phyloP scores from a whole-genome alignment of 2,329 filamentous ascomycete genomes.

The Fusarium sp. region DNA sequence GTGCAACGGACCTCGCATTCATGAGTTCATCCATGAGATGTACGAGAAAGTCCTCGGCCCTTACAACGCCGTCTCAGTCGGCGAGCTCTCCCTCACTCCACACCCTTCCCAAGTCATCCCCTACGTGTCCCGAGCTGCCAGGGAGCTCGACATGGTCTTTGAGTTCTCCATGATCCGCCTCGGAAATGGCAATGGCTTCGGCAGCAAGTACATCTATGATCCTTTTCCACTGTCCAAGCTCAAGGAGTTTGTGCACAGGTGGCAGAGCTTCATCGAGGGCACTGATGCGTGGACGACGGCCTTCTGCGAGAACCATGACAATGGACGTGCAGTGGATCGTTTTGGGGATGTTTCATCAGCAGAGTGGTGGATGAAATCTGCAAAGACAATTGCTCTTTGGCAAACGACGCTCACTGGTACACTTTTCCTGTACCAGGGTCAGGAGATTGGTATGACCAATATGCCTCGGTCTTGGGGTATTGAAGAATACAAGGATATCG shows the following conservation, averaged over 20 bases:
- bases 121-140: constrained; percentile 64
- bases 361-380: constrained; percentile 56
- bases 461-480: constrained; percentile 63
- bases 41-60: constrained; percentile 61
- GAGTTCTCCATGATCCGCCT: constrained; percentile 69
- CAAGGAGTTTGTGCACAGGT: constrained; percentile 57
- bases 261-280: constrained; percentile 62
- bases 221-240: constrained; percentile 59
- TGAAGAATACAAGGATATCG: constrained; percentile 66
- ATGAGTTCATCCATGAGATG: constrained; percentile 73
- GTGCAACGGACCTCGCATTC: constrained; percentile 72
- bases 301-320: constrained; percentile 75
- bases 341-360: constrained; percentile 62
- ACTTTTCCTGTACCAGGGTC: constrained; percentile 69
- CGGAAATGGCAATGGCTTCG: constrained; percentile 60
- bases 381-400: constrained; percentile 66
- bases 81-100: constrained; percentile 66
- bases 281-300: constrained; percentile 69
- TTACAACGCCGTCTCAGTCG: constrained; percentile 72
- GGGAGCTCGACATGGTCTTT: constrained; percentile 72
- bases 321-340: constrained; percentile 67
- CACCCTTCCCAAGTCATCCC: constrained; percentile 58
- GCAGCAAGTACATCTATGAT: constrained; percentile 63
- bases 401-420: constrained; percentile 64
- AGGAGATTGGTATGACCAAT: constrained; percentile 72